Evolutionary conservation across 1,284 basidiomycete genomes (phyloP).

Genomic region (Tremellales sp.): DNA sequence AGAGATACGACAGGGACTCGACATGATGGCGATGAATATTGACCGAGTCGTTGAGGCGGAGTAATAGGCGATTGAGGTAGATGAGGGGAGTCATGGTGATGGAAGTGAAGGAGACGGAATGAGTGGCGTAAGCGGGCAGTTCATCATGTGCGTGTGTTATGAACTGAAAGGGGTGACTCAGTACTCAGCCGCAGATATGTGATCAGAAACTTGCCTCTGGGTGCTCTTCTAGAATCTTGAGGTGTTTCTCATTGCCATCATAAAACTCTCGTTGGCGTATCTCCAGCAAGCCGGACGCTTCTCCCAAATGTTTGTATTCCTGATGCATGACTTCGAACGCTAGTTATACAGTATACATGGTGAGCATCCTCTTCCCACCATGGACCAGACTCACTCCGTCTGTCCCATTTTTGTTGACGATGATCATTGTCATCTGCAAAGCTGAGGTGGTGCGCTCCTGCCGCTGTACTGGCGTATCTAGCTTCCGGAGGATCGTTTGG

Average conservation of each 20-base stretch:
- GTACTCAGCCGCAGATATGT: not conserved
- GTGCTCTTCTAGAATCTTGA: slow-evolving; percentile 43
- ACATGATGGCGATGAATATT: slow-evolving; percentile 29
- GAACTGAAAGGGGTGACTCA: slow-evolving; percentile 20
- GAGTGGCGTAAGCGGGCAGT: slow-evolving; percentile 19
- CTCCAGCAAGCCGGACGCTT: slow-evolving; percentile 37
- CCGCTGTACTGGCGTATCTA: slow-evolving; percentile 37
- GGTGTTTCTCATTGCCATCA: slow-evolving; percentile 34
- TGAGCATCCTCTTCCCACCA: not conserved
- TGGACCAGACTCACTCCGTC: slow-evolving; percentile 26
- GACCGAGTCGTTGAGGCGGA: slow-evolving; percentile 12
- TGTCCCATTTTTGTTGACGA: slow-evolving; percentile 37
- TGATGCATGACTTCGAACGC: slow-evolving; percentile 36
- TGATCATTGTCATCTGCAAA: slow-evolving; percentile 44
- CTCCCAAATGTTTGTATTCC: slow-evolving; percentile 33
- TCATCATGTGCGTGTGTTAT: slow-evolving; percentile 11
- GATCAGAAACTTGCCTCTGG: slow-evolving; percentile 34
- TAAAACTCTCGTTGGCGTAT: slow-evolving; percentile 45
- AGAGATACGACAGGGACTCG: slow-evolving; percentile 18
- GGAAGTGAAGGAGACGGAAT: slow-evolving; percentile 44
- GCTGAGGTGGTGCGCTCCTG: slow-evolving; percentile 47
- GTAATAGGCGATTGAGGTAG: slow-evolving; percentile 37
- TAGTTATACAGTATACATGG: slow-evolving; percentile 16
- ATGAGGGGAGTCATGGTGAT: slow-evolving; percentile 44
- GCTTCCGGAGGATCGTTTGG: slow-evolving; percentile 36